Conservation (phyloP, 2,329 filamentous ascomycete genomes). For the Aureobasidium sp. region DNA sequence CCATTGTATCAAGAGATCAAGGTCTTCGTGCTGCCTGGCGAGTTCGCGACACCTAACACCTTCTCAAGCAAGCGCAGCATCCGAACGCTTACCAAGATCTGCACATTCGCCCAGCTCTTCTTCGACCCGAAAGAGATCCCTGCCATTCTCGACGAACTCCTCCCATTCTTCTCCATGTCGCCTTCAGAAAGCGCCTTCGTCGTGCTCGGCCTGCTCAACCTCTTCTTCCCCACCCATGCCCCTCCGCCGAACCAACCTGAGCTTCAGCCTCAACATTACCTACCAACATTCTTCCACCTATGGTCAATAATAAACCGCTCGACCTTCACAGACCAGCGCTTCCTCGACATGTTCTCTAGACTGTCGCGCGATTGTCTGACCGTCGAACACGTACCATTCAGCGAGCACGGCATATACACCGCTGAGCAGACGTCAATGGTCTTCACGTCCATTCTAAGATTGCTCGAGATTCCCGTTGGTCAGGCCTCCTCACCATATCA, state of each 20-base stretch:
- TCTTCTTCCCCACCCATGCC: slow-evolving; percentile 77
- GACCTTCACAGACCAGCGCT: slow-evolving; percentile 74
- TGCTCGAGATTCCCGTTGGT: slow-evolving; percentile 93
- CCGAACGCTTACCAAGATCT: slow-evolving; percentile 75
- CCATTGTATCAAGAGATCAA: slow-evolving; percentile 91
- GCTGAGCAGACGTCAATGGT: slow-evolving; percentile 85
- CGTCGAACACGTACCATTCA: slow-evolving; percentile 68
- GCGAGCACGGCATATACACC: slow-evolving; percentile 83
- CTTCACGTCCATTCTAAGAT: slow-evolving; percentile 79
- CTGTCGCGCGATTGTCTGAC: slow-evolving; percentile 75
- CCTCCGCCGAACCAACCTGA: slow-evolving; percentile 61
- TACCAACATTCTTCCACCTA: slow-evolving; percentile 91
- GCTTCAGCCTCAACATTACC: slow-evolving; percentile 77
- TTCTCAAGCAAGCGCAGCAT: slow-evolving; percentile 51
- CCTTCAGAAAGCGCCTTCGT: slow-evolving; percentile 89
- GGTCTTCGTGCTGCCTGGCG: slow-evolving; percentile 75
- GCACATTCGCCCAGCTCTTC: slow-evolving; percentile 81
- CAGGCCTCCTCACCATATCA: slow-evolving; percentile 92
- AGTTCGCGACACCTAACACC: slow-evolving; percentile 58
- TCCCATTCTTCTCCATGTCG: slow-evolving; percentile 74
- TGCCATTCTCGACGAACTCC: slow-evolving; percentile 49
- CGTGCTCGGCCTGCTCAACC: slow-evolving; percentile 77
- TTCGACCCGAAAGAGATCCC: slow-evolving; percentile 83
- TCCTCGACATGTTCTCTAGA: slow-evolving; percentile 83
- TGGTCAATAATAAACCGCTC: slow-evolving; percentile 93